Percentiles rank a stretch among this genome's conserved stretches.
Conservation (phyloP, 2,329 filamentous ascomycete species). For the Trichoderma endophyticum region DNA sequence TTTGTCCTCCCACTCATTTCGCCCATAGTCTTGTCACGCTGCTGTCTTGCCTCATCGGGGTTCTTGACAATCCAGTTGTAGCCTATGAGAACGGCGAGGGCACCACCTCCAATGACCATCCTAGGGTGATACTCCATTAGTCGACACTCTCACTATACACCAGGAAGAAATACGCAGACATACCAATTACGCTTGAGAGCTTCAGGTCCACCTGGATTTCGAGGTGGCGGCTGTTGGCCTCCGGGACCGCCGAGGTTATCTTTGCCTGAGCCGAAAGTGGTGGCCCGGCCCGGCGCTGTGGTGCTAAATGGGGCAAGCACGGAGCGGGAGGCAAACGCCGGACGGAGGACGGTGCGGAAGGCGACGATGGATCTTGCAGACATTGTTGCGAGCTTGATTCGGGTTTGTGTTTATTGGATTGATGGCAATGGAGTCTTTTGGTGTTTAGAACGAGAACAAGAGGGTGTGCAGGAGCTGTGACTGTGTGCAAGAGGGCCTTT, state of each 20-base stretch:
- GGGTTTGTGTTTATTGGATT: neutral
- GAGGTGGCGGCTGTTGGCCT: constrained; percentile 30
- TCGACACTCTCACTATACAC: neutral
- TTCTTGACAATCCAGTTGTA: constrained; percentile 30
- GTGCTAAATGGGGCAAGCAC: constrained; percentile 4
- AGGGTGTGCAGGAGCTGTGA: neutral
- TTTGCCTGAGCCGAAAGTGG: constrained; percentile 5
- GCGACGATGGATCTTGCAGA: neutral
- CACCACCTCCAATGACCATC: constrained; percentile 30
- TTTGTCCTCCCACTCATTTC: constrained; percentile 33
- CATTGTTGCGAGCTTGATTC: neutral
- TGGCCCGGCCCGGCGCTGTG: neutral
- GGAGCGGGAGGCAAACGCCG: constrained; percentile 7
- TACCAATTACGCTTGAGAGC: constrained; percentile 34
- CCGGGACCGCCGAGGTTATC: constrained; percentile 34
- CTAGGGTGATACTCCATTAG: constrained; percentile 20
- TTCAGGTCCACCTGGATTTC: constrained; percentile 26
- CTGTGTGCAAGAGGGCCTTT: neutral
- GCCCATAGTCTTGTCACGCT: constrained; percentile 24
- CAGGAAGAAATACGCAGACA: neutral
- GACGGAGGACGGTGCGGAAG: constrained; percentile 12
- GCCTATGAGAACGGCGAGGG: constrained; percentile 26
- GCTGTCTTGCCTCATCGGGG: constrained; percentile 17
- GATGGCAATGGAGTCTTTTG: neutral
- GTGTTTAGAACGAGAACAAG: neutral